Evolutionary conservation across 192 early-diverging fungal genomes (phyloP).

Genomic region (Mortierella alpina): DNA sequence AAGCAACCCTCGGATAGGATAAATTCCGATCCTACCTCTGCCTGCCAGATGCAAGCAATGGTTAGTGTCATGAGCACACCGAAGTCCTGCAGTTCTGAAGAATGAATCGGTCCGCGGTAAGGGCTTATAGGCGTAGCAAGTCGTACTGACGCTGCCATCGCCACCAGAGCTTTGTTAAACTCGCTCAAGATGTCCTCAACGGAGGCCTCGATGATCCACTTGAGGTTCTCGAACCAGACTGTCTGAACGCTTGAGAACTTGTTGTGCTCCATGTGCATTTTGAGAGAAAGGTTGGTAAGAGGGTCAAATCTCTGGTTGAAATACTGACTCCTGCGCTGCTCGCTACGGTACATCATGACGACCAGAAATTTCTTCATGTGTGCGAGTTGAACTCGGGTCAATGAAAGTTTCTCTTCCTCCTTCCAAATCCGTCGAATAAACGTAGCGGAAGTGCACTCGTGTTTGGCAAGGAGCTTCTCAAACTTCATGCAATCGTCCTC

Average conservation of each 20-base stretch:
- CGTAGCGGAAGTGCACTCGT: conserved; percentile 23
- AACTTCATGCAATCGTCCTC: conserved; percentile 37
- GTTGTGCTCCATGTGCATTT: conserved; percentile 20
- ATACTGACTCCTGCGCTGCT: conserved; percentile 32
- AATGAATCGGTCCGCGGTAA: conserved; percentile 19
- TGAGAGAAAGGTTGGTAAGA: not conserved
- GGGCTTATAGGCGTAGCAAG: not conserved
- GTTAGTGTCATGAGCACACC: not conserved
- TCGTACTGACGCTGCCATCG: not conserved
- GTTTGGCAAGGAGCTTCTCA: conserved; percentile 31
- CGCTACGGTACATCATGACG: conserved; percentile 38
- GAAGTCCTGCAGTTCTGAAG: conserved; percentile 18
- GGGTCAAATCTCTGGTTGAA: conserved; percentile 18
- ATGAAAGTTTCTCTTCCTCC: conserved; percentile 2
- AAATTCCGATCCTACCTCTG: conserved; percentile 40
- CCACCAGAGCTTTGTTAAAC: not conserved
- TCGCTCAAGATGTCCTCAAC: conserved; percentile 20
- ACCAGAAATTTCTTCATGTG: conserved; percentile 36
- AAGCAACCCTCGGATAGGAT: conserved; percentile 42
- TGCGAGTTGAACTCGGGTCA: conserved; percentile 18
- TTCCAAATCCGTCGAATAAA: conserved; percentile 26
- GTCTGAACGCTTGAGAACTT: conserved; percentile 13
- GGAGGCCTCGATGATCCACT: conserved; percentile 35
- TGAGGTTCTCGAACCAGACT: conserved; percentile 49
- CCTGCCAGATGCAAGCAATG: conserved; percentile 49